Percentiles rank a stretch among this genome's conserved stretches.
phyloP scores from a whole-genome alignment of 1,284 basidiomycete genomes.

The Laetiporus sulphureus region DNA sequence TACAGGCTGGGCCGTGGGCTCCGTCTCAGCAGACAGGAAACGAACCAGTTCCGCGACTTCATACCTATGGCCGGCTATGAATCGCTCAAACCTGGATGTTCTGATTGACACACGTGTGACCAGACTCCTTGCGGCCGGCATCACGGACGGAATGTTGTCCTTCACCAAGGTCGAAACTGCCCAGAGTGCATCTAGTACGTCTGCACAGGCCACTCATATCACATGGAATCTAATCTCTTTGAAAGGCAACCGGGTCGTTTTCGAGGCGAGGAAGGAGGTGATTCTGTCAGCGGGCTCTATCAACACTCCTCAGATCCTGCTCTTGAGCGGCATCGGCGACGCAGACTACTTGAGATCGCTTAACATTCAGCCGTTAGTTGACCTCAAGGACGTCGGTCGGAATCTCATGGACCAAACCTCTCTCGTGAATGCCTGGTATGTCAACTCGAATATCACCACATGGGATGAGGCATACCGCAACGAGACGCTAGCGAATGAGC shows the following conservation, averaged over 20 bases:
- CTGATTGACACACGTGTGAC: conserved; percentile 16
- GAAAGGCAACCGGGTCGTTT: background rate
- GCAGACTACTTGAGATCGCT: conserved; percentile 9
- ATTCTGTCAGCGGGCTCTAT: conserved; percentile 15
- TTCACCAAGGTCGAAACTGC: conserved; percentile 14
- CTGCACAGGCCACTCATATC: too few relatives aligned
- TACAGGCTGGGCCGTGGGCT: conserved; percentile 16
- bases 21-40: conserved; percentile 9
- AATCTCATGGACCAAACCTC: conserved; percentile 28
- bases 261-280: conserved; percentile 7
- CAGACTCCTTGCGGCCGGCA: conserved; percentile 7
- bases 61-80: conserved; percentile 14
- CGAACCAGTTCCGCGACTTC: conserved; percentile 19
- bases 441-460: conserved; percentile 25
- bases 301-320: conserved; percentile 19
- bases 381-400: conserved; percentile 15
- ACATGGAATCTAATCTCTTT: background rate
- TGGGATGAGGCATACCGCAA: conserved; percentile 18
- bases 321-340: conserved; percentile 20
- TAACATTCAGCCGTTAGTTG: conserved; percentile 14
- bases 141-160: background rate
- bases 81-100: conserved; percentile 18
- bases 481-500: conserved; percentile 13
- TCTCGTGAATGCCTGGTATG: conserved; percentile 22
- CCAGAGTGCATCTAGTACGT: conserved; percentile 5